Evolutionary conservation across 441 rosid species (phyloP).

Genomic region (Erodium trifolium): DNA sequence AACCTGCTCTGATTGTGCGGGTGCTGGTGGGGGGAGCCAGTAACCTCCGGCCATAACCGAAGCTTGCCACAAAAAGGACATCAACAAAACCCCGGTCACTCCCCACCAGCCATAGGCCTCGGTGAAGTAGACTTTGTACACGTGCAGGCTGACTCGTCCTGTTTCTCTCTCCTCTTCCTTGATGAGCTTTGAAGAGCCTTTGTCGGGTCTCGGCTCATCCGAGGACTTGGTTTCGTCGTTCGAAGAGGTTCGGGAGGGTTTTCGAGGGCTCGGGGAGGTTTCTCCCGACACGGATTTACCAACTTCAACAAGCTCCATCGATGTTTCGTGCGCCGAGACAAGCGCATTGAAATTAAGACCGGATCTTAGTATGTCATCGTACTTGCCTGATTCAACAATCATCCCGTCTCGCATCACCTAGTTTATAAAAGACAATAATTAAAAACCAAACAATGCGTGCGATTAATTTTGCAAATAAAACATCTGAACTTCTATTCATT

Average conservation of each 20-base stretch:
- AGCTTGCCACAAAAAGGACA: conserved; percentile 73
- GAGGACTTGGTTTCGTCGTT: conserved; percentile 39
- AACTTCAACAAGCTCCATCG: conserved; percentile 46
- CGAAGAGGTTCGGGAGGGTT: conserved; percentile 21
- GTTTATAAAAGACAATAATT: too few relatives aligned
- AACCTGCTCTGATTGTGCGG: too few relatives aligned
- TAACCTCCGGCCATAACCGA: conserved; percentile 84
- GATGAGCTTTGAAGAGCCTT: conserved; percentile 65
- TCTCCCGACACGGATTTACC: conserved; percentile 16
- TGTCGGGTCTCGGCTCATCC: conserved; percentile 37
- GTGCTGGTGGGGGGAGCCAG: too few relatives aligned
- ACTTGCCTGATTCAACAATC: conserved; percentile 60
- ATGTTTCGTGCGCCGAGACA: conserved; percentile 78
- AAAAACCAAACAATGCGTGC: too few relatives aligned
- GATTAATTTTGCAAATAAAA: too few relatives aligned
- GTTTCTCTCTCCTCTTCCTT: conserved; percentile 84
- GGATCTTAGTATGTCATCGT: conserved; percentile 42
- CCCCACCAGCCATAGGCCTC: conserved; percentile 99
- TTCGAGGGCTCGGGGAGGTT: conserved; percentile 28
- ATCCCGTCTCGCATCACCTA: conserved; percentile 75
- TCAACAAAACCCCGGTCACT: conserved; percentile 35
- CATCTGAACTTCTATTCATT: too few relatives aligned
- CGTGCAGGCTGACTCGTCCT: conserved; percentile 58
- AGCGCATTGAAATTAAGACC: conserved; percentile 68
- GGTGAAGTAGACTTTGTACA: conserved; percentile 67